These are phyloP conservation scores for Fragaria nilgerrensis DNA, from an alignment of 306 rosid species.

Conservation along the genomic window DNA sequence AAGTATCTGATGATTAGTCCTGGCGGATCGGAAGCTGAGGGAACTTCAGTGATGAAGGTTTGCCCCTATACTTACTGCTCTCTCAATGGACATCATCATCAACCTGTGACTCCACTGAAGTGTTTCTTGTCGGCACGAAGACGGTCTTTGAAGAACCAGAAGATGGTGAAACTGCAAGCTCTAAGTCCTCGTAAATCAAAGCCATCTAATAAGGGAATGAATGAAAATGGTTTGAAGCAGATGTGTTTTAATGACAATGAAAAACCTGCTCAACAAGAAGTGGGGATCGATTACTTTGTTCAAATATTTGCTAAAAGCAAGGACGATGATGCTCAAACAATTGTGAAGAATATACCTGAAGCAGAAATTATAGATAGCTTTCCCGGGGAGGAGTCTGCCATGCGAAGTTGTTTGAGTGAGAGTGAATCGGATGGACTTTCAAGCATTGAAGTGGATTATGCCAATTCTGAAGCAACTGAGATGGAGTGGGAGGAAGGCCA, in stretches of 20 bases:
- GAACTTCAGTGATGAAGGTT: constrained; percentile 71
- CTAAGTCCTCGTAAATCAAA: constrained; percentile 37
- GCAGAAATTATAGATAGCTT: constrained; percentile 18
- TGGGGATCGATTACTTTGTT: constrained; percentile 45
- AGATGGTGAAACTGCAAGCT: constrained; percentile 46
- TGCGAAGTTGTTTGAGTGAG: constrained; percentile 39
- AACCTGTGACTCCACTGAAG: constrained; percentile 72
- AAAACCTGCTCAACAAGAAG: constrained; percentile 28
- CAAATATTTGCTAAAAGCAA: constrained; percentile 50
- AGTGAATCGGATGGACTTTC: constrained; percentile 23
- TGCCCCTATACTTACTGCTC: constrained; percentile 90
- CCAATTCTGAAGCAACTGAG: constrained; percentile 32
- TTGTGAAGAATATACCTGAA: constrained; percentile 18
- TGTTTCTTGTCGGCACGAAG: constrained; percentile 70
- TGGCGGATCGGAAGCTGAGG: constrained; percentile 81
- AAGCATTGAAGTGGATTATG: constrained; percentile 30
- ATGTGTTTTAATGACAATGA: constrained; percentile 21
- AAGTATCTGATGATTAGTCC: constrained; percentile 53
- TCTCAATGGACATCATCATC: constrained; percentile 81
- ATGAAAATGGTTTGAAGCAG: constrained; percentile 28
- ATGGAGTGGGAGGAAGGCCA: constrained; percentile 60
- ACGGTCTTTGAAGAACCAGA: constrained; percentile 60
- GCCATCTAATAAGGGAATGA: constrained; percentile 24
- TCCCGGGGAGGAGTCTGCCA: constrained; percentile 23
- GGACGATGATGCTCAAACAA: constrained; percentile 20